These are phyloP conservation scores for Zygosaccharomyces bailii DNA, from an alignment of 805 yeast genomes.

Conservation along the genomic window DNA sequence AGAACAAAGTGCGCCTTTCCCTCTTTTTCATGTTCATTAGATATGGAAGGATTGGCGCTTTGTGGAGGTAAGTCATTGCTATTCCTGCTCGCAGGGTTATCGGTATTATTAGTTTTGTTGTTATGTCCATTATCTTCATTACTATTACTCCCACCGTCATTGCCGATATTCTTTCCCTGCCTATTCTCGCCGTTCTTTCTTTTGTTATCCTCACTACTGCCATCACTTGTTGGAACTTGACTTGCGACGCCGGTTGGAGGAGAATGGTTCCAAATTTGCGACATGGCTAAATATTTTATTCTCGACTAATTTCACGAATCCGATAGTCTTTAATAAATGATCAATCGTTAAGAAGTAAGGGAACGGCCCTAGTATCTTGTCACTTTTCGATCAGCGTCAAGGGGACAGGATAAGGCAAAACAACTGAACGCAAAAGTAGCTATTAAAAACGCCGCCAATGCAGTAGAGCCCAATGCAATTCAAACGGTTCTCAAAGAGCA, in stretches of 20 bases:
- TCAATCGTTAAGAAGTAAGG: background rate
- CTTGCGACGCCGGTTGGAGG: constrained; percentile 9
- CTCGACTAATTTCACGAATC: background rate
- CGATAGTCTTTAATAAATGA: background rate
- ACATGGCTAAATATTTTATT: constrained; percentile 5
- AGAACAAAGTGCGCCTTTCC: constrained; percentile 15
- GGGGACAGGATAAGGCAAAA: constrained; percentile 3
- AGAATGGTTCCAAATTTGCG: constrained; percentile 19
- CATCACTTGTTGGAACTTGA: background rate
- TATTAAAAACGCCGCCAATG: background rate
- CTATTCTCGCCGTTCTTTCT: background rate
- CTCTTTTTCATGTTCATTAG: constrained; percentile 28
- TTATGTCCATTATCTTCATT: constrained; percentile 2
- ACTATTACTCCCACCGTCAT: background rate
- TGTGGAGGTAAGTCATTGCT: constrained; percentile 27
- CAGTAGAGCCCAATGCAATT: background rate
- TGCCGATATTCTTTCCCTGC: constrained; percentile 1
- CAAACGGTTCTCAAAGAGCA: background rate
- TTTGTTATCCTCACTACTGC: background rate
- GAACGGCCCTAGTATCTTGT: background rate
- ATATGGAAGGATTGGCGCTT: constrained; percentile 29
- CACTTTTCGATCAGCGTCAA: constrained; percentile 10
- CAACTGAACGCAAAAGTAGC: background rate
- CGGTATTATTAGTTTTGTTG: background rate
- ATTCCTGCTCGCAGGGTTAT: constrained; percentile 7